Evolutionary conservation across 2,329 filamentous ascomycete species (phyloP).

Genomic region (Diaporthe amygdali): DNA sequence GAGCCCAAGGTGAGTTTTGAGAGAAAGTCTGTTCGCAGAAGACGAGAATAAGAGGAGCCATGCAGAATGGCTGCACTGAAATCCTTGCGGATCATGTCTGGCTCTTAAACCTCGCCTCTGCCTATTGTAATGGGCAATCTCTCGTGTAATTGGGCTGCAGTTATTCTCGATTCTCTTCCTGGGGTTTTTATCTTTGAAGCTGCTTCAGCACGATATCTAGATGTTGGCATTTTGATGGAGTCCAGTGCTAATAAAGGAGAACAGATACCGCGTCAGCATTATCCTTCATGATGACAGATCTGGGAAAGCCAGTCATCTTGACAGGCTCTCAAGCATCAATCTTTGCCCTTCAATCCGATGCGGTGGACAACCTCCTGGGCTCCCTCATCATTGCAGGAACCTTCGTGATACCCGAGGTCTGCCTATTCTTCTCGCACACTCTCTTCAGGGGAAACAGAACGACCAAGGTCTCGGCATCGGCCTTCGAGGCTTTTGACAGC

Average conservation of each 20-base stretch:
- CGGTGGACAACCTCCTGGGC: slow-evolving; percentile 86
- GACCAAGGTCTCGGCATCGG: slow-evolving; percentile 85
- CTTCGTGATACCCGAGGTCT: slow-evolving; percentile 91
- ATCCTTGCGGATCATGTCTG: background rate
- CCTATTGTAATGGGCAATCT: too few species aligned
- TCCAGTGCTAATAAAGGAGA: background rate
- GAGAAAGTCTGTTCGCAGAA: background rate
- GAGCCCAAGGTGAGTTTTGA: too few species aligned
- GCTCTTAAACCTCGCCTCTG: background rate
- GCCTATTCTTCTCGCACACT: slow-evolving; percentile 91
- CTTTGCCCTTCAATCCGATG: slow-evolving; percentile 88
- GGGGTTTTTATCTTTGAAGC: background rate
- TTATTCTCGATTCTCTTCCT: background rate
- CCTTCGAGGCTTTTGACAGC: slow-evolving; percentile 85
- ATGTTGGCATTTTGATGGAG: background rate
- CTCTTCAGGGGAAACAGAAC: slow-evolving; percentile 88
- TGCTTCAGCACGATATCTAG: background rate
- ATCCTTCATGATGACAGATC: slow-evolving; percentile 90
- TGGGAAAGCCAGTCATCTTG: slow-evolving; percentile 89
- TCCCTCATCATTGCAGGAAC: slow-evolving; percentile 90
- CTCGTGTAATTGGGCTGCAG: too few species aligned
- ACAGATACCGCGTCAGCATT: slow-evolving; percentile 80
- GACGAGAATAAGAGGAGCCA: background rate
- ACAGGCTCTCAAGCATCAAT: slow-evolving; percentile 87
- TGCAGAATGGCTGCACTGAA: background rate